phyloP scores from a whole-genome alignment of 1,284 basidiomycete genomes.

The Pisolithus thermaeus region DNA sequence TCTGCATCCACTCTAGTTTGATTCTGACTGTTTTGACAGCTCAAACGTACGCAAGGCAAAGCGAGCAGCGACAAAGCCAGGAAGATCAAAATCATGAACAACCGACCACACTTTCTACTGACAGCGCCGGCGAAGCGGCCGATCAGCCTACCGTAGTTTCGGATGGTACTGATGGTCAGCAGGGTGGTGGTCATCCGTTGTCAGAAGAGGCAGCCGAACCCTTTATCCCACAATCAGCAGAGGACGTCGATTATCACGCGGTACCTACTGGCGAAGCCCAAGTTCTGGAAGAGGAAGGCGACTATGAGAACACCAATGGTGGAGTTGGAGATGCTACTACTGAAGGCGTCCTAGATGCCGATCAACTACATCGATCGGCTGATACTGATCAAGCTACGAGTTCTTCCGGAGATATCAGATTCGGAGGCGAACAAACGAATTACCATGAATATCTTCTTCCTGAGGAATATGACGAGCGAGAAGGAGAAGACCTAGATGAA shows the following conservation, averaged over 20 bases:
- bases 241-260: slow-evolving; percentile 13
- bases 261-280: slow-evolving; percentile 9
- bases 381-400: slow-evolving; percentile 13
- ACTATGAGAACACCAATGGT: slow-evolving; percentile 16
- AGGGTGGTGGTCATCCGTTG: background rate
- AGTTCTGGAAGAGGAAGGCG: slow-evolving; percentile 18
- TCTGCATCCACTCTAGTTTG: background rate
- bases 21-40: slow-evolving; percentile 9
- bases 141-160: background rate
- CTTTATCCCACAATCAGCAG: slow-evolving; percentile 5
- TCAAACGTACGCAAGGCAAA: slow-evolving; percentile 1
- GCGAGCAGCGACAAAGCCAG: background rate
- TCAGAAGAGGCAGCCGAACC: background rate
- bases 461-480: slow-evolving; percentile 28
- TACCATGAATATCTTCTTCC: slow-evolving; percentile 23
- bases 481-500: slow-evolving; percentile 27
- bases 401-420: slow-evolving; percentile 10
- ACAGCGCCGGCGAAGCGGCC: background rate
- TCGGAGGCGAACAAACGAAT: slow-evolving; percentile 26
- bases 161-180: background rate
- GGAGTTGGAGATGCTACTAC: slow-evolving; percentile 17
- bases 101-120: background rate
- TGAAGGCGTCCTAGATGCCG: slow-evolving; percentile 26
- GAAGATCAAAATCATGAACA: background rate
- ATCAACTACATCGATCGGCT: slow-evolving; percentile 24